Evolutionary conservation across 2,329 filamentous ascomycete species (phyloP).

Genomic region (Aphanocladium album): DNA sequence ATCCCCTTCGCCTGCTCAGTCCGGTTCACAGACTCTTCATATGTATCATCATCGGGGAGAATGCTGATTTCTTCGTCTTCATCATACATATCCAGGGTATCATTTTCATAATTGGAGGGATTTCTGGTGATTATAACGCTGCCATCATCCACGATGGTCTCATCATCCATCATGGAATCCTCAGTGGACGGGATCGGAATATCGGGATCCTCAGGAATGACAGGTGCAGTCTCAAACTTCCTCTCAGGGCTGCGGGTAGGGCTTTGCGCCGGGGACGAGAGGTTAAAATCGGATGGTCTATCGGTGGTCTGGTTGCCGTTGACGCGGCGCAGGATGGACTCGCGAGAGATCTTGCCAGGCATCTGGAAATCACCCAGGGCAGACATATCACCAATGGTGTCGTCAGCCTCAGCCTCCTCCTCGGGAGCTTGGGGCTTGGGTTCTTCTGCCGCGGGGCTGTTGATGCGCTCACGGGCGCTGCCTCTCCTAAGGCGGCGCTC

Average conservation of each 20-base stretch:
- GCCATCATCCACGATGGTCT: conserved; percentile 46
- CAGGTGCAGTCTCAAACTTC: conserved; percentile 44
- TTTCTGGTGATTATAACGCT: conserved; percentile 66
- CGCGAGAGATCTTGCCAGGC: conserved; percentile 78
- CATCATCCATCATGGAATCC: conserved; percentile 55
- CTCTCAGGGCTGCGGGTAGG: conserved; percentile 44
- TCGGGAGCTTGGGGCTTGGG: conserved; percentile 22
- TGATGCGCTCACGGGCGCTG: conserved; percentile 45
- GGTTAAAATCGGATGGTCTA: conserved; percentile 57
- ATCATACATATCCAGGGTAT: conserved; percentile 62
- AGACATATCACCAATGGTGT: conserved; percentile 56
- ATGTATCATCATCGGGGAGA: conserved; percentile 49
- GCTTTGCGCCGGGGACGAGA: conserved; percentile 56
- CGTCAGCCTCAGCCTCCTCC: conserved; percentile 51
- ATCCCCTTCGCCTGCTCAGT: conserved; percentile 16
- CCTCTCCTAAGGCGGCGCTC: conserved; percentile 65
- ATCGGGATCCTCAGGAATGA: conserved; percentile 70
- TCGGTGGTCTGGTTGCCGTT: conserved; percentile 58
- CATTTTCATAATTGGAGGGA: conserved; percentile 54
- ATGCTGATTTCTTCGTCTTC: conserved; percentile 50
- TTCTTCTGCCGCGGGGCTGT: conserved; percentile 37
- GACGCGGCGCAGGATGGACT: conserved; percentile 86
- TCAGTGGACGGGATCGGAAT: conserved; percentile 86
- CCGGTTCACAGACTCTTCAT: conserved; percentile 1
- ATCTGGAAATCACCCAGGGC: conserved; percentile 59